Conservation (phyloP, 305 asterid genomes). For the Salvia sclarea region DNA sequence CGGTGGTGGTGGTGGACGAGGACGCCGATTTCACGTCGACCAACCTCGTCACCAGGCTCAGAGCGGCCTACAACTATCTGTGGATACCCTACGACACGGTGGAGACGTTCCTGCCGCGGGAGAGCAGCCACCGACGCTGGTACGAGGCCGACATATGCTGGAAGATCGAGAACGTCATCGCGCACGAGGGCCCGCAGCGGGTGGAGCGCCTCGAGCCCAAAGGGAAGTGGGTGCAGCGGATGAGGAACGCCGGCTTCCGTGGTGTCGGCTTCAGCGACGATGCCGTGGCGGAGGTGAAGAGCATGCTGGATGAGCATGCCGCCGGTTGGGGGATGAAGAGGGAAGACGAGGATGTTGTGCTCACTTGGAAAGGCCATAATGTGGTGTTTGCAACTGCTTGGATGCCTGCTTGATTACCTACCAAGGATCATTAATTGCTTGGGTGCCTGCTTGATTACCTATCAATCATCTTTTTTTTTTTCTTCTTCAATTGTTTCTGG, state of each 20-base stretch:
- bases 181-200: slow-evolving; percentile 68
- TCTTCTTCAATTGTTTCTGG: too few relatives aligned
- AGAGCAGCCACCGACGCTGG: slow-evolving; percentile 83
- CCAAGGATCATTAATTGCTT: neutral
- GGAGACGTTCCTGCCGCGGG: slow-evolving; percentile 71
- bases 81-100: slow-evolving; percentile 94
- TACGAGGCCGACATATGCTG: slow-evolving; percentile 83
- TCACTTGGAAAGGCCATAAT: slow-evolving; percentile 95
- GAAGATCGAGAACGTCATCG: slow-evolving; percentile 86
- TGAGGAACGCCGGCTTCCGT: slow-evolving; percentile 61
- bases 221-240: slow-evolving; percentile 68
- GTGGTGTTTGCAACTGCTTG: slow-evolving; percentile 89
- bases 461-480: too few relatives aligned
- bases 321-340: slow-evolving; percentile 95
- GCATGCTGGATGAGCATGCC: slow-evolving; percentile 88
- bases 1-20: slow-evolving; percentile 69
- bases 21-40: slow-evolving; percentile 85
- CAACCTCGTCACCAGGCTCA: slow-evolving; percentile 56
- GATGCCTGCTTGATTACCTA: slow-evolving; percentile 45
- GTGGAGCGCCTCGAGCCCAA: slow-evolving; percentile 79
- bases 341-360: slow-evolving; percentile 76
- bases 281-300: slow-evolving; percentile 63
- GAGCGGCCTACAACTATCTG: slow-evolving; percentile 79
- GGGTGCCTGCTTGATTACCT: too few relatives aligned
- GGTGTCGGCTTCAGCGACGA: slow-evolving; percentile 63